phyloP scores from a whole-genome alignment of 257 asterid genomes.

The Salvia splendens region DNA sequence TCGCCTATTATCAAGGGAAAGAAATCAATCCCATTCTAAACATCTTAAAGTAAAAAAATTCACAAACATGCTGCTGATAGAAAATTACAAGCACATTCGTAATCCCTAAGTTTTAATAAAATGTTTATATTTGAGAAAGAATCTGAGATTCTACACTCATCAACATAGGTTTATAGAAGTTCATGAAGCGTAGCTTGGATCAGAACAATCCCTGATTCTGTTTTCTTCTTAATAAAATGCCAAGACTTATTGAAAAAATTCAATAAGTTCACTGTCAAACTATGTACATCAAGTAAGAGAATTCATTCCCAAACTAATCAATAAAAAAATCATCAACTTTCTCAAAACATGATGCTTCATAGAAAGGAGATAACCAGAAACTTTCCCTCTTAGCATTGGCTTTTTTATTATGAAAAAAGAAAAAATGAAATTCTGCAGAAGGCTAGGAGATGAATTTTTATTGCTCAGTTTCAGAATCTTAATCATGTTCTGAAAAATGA shows the following conservation, averaged over 20 bases:
- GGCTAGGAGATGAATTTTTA: slow-evolving; percentile 25
- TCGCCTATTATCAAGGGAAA: background rate
- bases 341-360: too few species aligned
- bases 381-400: background rate
- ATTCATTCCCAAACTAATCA: too few species aligned
- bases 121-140: background rate
- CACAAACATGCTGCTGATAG: background rate
- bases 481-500: slow-evolving; percentile 9
- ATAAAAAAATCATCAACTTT: too few species aligned
- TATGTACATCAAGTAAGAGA: too few species aligned
- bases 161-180: too few species aligned
- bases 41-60: background rate
- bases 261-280: too few species aligned
- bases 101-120: background rate
- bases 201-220: too few species aligned
- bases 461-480: slow-evolving; percentile 22
- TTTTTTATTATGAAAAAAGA: background rate
- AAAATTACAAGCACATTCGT: background rate
- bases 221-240: too few species aligned
- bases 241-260: too few species aligned
- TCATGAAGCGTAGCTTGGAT: too few species aligned
- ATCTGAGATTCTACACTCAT: background rate
- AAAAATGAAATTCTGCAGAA: background rate
- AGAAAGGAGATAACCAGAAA: background rate
- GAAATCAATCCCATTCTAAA: background rate